These are phyloP conservation scores for Penicillium subrubescens DNA, from an alignment of 495 filamentous ascomycete species.

Conservation along the genomic window DNA sequence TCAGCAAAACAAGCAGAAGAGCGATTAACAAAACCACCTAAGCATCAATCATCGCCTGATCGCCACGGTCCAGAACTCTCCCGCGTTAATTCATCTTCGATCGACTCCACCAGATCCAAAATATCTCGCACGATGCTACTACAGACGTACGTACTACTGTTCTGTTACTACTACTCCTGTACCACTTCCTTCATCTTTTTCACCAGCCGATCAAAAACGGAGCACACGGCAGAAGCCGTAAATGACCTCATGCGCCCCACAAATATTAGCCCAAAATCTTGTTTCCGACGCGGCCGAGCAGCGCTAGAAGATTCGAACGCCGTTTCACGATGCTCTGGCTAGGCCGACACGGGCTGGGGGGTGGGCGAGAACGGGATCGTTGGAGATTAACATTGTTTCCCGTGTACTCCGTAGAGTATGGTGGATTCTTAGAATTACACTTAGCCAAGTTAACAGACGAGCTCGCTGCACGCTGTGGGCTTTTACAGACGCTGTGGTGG, in stretches of 20 bases:
- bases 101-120: conserved; percentile 2
- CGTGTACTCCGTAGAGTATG: neutral
- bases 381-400: neutral
- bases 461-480: neutral
- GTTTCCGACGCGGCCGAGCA: conserved; percentile 19
- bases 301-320: neutral
- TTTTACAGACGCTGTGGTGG: neutral
- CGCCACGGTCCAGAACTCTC: conserved; percentile 1
- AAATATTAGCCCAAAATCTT: conserved; percentile 17
- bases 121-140: neutral
- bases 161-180: too few relatives aligned
- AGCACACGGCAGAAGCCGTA: conserved; percentile 27
- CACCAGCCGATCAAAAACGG: conserved; percentile 22
- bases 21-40: neutral
- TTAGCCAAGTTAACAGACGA: neutral
- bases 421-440: neutral
- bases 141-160: neutral
- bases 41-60: neutral
- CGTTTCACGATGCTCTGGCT: conserved; percentile 3
- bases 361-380: neutral
- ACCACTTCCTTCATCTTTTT: neutral
- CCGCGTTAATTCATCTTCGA: neutral
- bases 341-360: neutral
- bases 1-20: neutral
- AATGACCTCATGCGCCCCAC: conserved; percentile 31